phyloP scores from a whole-genome alignment of 768 basidiomycete species.

The Boletus pseudo-olivaceus region DNA sequence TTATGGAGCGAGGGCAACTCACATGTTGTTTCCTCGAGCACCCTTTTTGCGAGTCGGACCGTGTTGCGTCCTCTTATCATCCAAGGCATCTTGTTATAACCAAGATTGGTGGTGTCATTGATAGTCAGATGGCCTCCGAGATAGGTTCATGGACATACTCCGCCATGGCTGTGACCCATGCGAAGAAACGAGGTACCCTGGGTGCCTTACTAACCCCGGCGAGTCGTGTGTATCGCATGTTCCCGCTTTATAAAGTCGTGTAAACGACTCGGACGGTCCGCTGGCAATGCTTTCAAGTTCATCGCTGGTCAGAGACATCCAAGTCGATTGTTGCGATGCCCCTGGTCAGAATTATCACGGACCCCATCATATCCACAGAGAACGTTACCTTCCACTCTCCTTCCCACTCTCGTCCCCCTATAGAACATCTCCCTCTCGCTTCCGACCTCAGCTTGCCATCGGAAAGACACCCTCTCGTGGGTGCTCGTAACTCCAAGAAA shows the following conservation, averaged over 20 bases:
- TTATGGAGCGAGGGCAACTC: constrained; percentile 2
- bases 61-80: not conserved
- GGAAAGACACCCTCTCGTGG: constrained; percentile 35
- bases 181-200: constrained; percentile 15
- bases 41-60: not conserved
- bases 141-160: not conserved
- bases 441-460: constrained; percentile 18
- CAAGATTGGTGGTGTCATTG: not conserved
- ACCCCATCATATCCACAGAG: constrained; percentile 35
- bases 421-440: constrained; percentile 15
- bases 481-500: constrained; percentile 31
- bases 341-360: constrained; percentile 31
- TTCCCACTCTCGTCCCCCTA: constrained; percentile 14
- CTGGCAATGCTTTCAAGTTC: constrained; percentile 7
- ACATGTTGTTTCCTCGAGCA: not conserved
- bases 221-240: constrained; percentile 21
- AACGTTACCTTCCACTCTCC: constrained; percentile 27
- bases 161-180: constrained; percentile 7
- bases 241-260: constrained; percentile 22
- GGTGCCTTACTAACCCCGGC: constrained; percentile 5
- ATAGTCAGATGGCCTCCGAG: not conserved
- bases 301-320: not conserved
- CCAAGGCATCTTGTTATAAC: not conserved
- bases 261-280: not conserved
- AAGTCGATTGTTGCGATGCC: constrained; percentile 15